Conservation (phyloP, 306 rosid genomes). For the Quercus dentata region DNA sequence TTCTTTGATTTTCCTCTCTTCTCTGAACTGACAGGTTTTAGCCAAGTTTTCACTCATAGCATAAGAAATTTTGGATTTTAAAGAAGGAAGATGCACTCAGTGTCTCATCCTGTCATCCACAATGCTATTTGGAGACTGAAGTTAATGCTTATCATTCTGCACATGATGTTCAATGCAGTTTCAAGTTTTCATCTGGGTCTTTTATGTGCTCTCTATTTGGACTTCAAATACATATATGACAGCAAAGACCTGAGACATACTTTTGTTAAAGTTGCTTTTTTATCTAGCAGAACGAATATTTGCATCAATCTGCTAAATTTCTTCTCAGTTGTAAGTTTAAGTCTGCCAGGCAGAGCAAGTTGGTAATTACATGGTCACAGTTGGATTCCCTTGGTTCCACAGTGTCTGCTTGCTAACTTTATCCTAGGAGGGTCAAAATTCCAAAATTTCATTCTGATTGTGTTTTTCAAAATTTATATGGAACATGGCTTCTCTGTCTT, state of each 20-base stretch:
- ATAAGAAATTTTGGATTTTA: constrained; percentile 5
- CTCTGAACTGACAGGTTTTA: constrained; percentile 17
- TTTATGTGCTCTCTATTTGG: not conserved
- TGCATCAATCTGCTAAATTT: constrained; percentile 3
- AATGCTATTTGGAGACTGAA: not conserved
- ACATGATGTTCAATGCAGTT: not conserved
- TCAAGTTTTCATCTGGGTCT: not conserved
- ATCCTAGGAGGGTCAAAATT: not conserved
- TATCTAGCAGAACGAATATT: not conserved
- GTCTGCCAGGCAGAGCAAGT: not conserved
- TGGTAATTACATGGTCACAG: not conserved
- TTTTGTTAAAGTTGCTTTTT: not conserved
- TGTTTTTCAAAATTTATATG: not conserved
- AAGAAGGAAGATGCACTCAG: not conserved
- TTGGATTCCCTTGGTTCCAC: not conserved
- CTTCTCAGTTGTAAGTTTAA: not conserved
- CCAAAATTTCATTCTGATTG: not conserved
- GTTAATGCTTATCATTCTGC: not conserved
- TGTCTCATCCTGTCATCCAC: not conserved
- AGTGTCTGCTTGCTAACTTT: not conserved
- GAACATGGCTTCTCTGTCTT: not conserved
- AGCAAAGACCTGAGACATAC: constrained; percentile 5
- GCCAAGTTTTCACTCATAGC: not conserved
- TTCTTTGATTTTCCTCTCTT: not conserved
- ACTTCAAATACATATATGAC: constrained; percentile 3